These are phyloP conservation scores for Phialophora macrospora DNA, from an alignment of 2,329 filamentous ascomycete species.

Conservation along the genomic window DNA sequence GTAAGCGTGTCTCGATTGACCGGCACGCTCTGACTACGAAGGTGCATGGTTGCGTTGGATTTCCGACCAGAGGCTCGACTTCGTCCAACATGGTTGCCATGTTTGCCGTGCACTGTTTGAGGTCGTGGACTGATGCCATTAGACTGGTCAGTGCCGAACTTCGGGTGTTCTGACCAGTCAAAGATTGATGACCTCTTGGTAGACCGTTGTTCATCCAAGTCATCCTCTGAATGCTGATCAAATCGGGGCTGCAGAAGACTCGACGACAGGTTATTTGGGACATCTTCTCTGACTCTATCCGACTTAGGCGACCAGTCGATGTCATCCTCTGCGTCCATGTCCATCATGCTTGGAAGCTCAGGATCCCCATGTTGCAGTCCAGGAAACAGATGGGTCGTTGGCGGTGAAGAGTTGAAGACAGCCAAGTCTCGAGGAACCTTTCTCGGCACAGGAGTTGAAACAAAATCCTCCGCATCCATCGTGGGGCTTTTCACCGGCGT, in stretches of 20 bases:
- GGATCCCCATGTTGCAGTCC: constrained; percentile 24
- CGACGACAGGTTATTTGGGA: background rate
- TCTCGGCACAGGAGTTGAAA: constrained; percentile 31
- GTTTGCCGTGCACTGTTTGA: constrained; percentile 68
- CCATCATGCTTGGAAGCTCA: constrained; percentile 31
- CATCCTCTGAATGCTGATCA: constrained; percentile 29
- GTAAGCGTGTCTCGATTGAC: constrained; percentile 58
- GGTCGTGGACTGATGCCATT: constrained; percentile 61
- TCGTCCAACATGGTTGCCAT: constrained; percentile 60
- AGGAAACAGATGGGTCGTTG: constrained; percentile 19
- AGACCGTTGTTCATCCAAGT: constrained; percentile 42
- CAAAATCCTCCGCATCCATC: constrained; percentile 28
- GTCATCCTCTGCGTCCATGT: constrained; percentile 31
- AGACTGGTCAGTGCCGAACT: constrained; percentile 57
- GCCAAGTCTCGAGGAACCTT: constrained; percentile 18
- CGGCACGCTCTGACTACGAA: constrained; percentile 70
- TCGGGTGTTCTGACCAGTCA: constrained; percentile 67
- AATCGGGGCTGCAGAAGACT: constrained; percentile 24
- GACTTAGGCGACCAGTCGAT: constrained; percentile 38
- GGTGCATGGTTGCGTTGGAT: constrained; percentile 63
- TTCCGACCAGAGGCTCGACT: constrained; percentile 63
- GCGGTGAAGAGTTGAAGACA: constrained; percentile 31
- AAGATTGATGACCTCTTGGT: constrained; percentile 61
- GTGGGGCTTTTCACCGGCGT: constrained; percentile 30
- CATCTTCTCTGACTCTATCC: constrained; percentile 4